Evolutionary conservation across 257 asterid genomes (phyloP), one percentile per base, ranked within the genome.

Genomic region (Penstemon newberryi): DNA sequence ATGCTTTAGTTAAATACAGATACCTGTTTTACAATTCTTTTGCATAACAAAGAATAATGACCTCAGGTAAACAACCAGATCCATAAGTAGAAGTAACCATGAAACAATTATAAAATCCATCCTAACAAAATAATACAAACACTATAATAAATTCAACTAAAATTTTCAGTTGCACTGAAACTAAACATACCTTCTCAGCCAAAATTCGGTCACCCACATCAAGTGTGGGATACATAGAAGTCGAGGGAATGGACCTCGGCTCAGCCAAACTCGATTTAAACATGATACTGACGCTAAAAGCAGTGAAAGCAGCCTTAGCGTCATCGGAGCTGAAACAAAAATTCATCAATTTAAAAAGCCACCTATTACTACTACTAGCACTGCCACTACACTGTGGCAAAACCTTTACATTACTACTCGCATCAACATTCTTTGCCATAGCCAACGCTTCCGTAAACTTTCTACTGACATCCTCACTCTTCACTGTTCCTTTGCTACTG

Each of bases 391-490:
- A 64, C 56, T 67, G 67, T 38, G 77, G 78, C 19, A 70, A 50
- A 65, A 67, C 56, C 18, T 71, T 73, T 51, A 68, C 70, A 38
- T 15, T 44, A 45, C 44, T 67, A 44, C 75, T 39, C 67, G 63
- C 71, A 58, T 62, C 63, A 70, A 69, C 69, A 43, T 36, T 39
- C 64, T 72, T 71, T 65, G 73, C 67, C 83, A 56, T 77, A 5
- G 80, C 78, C 73, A 83, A 65, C 15, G 75, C 85, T 71, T 82
- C 82, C 18, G 85, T 65, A 4, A 79, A 80, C 58, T 74, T 73
- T 54, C 61, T 39, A 3, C 39, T 67, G 39, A 65, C 71, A 60
- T 49, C 54, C 12, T 62, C 57, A 7, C 60, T 70, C 70, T 67
- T 46, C 43, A 41, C 66, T 11, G 59, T 10, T 36, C 40, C 70